Evolutionary conservation across 148 eudicot genomes (phyloP), one percentile per base, ranked within the genome.

Genomic region (Rhododendron ovatum): DNA sequence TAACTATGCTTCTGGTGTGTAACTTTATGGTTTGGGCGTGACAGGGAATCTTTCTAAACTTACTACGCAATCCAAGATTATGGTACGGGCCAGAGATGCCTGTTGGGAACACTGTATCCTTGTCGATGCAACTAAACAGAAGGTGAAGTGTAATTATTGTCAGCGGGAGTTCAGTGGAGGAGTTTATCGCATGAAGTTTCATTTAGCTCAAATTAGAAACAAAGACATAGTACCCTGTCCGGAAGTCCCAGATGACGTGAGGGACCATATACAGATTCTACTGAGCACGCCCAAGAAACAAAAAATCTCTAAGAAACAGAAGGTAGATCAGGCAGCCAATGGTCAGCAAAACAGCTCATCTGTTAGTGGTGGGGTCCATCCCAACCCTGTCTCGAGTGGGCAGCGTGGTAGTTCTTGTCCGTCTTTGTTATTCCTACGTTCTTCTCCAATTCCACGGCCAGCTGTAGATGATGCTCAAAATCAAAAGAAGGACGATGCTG

Each of bases 101-200:
- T 90, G 92, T 75, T 88, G 92, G 92, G 92, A 90, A 82, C 89
- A 90, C 50, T 90, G 92, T 85, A 86, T 85, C 26, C 89, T 90
- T 63, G 83, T 90, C n/a, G 92, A 90, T 85, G 90, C 92, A 35
- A 85, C 89, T 24, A 88, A 84, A 78, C 92, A 90, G 84, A 90
- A 90, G 83, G 90, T 90, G 26, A 88, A 82, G 79, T 90, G 92
- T 85, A 90, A 90, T 83, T 90, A 90, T 80, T 88, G 90, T 87
- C 91, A 77, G 11, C 81, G 90, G 57, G 92, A 88, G 79, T 90
- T 90, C 82, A 90, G 89, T 33, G 92, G 92, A 71, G 92, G 92
- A 84, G 92, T 90, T 82, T 90, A 88, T 82, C 80, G 90, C 28
- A 90, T 90, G 89, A 90, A 90, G 50, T 90, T 90, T 83, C 92